Base-by-base conservation (phyloP, 768 basidiomycete genomes). In the Heimioporus sp. region DNA sequence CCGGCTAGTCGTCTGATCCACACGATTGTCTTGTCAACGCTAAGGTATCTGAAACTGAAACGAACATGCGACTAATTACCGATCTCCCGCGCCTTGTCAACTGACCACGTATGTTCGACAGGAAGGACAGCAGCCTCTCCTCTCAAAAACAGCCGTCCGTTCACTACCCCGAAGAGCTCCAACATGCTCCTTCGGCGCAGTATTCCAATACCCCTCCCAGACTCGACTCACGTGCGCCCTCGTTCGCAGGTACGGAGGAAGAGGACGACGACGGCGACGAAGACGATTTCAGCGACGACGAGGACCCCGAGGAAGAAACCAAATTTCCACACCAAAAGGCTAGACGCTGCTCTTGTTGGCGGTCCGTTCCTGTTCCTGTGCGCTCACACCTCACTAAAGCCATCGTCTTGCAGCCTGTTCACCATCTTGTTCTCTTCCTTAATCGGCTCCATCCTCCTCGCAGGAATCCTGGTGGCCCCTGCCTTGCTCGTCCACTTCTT, bases 201-300 rank as follows among this genome's bases (percentile, higher is more conserved):
- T 59, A 61, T 38, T 24, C 52, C 48, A 49, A 72, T 60, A 57
- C 47, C 46, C 51, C 68, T 61, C 56, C 63, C 60, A 58, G 64
- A 72, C 49, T 73, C 68, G 65, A 68, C 5, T 71, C 73, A 24
- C 67, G 63, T 24, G 56, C 65, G 21, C 57, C 81, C 16, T 83
- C 83, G 3, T 65, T 79, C 15, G 76, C 71, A 28, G 76, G 69
- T 37, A 80, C 79, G 4, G 84, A 86, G 45, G 85, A 84, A 10
- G 77, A 79, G 19, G 79, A 79, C 11, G 76, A 77, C 1, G 82
- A 86, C 19, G 79, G 78, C 8, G 76, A 79, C 0, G 73, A 67
- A 0, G 88, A 83, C 52, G 84, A 91, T 63, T 90, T 88, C 88
- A 85, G 83, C 36, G 85, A 75, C 16, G 90, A 91, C 56, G 88